Evolutionary conservation across 768 basidiomycete species (phyloP), one percentile per base, ranked within the genome.

Genomic region (Auriscalpium orientale): DNA sequence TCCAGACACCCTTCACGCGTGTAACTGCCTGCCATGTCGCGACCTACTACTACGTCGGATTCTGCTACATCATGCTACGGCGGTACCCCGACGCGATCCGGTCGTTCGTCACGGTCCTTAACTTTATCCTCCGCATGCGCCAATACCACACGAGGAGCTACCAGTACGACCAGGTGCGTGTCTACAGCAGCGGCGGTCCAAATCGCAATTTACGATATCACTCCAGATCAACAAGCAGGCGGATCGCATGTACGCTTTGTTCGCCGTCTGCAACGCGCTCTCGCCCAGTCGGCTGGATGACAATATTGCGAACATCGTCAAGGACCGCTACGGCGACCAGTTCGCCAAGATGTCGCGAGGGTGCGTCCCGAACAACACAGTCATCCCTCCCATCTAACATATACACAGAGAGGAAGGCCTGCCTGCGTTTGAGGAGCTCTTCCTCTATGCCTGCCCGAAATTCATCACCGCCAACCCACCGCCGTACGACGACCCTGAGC

Each of bases 21-120:
- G 93, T 97, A 16, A 98, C 95, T 2, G 92, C 95, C n/a, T 94
- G 92, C 63, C 94, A 97, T 74, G 93, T 98, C 58, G 81, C 91
- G 51, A 89, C 90, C 2, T 92, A 92, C 70, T 97, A 97, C 76
- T 92, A 95, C 66, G 91, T 95, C 60, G 95, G 94, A 36, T 90
- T 98, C 77, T 94, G 94, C 74, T 98, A 98, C 73, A 82, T 98
- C 70, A 91, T 93, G 81, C 82, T 99, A 46, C 80, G 91, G 46
- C 83, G 97, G 60, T 97, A 95, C 72, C 85, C 94, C 4, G 97
- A 99, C 67, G 97, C 97, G 21, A 92, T 91, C 68, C 89, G 94
- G 40, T 86, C 91, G 5, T 95, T 98, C 67, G 89, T 93, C 38
- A 86, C 87, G 12, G 88, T 95, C 66, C 77, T 97, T 48, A 95